These are phyloP conservation scores for Spinacia oleracea DNA, from an alignment of 179 eudicot genomes.

Conservation along the genomic window DNA sequence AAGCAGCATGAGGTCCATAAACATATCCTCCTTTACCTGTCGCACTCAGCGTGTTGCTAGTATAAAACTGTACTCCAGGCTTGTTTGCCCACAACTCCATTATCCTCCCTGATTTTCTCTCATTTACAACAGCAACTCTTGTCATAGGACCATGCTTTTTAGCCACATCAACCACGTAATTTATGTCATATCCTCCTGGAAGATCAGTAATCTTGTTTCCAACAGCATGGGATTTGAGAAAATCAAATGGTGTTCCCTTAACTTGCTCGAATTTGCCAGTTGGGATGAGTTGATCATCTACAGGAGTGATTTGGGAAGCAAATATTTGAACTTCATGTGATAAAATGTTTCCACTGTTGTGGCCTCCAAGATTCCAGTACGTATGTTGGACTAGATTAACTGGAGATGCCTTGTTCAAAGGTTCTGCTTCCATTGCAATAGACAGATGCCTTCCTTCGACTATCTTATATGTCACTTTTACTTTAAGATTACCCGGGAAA, in stretches of 20 bases:
- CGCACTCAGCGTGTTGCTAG: slow-evolving; percentile 42
- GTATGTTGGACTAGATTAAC: slow-evolving; percentile 81
- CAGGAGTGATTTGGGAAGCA: slow-evolving; percentile 70
- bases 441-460: slow-evolving; percentile 30
- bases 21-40: slow-evolving; percentile 69
- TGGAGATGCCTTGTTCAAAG: slow-evolving; percentile 81
- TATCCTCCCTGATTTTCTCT: slow-evolving; percentile 55
- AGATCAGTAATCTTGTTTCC: slow-evolving; percentile 53
- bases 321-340: slow-evolving; percentile 57
- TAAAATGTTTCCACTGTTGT: slow-evolving; percentile 59
- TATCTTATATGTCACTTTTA: slow-evolving; percentile 51
- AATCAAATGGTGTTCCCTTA: slow-evolving; percentile 69
- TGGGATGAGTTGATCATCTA: slow-evolving; percentile 60
- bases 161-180: slow-evolving; percentile 44
- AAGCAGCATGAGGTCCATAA: slow-evolving; percentile 56
- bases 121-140: slow-evolving; percentile 52
- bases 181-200: slow-evolving; percentile 67
- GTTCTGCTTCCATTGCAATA: slow-evolving; percentile 58
- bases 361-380: slow-evolving; percentile 94
- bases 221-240: slow-evolving; percentile 51
- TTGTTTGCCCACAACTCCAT: slow-evolving; percentile 59
- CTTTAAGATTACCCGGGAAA: slow-evolving; percentile 69
- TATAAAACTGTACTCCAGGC: slow-evolving; percentile 85
- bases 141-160: slow-evolving; percentile 22
- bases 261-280: slow-evolving; percentile 61